Evolutionary conservation across 345 rosid species (phyloP).

Genomic region (Salix viminalis): DNA sequence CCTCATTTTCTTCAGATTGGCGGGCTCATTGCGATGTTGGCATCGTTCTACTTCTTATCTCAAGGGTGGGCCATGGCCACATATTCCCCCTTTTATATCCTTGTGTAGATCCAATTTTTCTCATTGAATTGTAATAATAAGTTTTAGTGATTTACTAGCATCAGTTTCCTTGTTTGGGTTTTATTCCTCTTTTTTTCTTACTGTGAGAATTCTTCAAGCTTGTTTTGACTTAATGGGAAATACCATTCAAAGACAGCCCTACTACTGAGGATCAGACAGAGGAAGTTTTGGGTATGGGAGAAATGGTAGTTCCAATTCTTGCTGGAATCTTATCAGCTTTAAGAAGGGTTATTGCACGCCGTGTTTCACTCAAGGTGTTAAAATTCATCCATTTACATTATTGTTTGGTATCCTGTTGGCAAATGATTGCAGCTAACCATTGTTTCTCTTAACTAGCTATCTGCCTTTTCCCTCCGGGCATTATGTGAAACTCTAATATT

Average conservation of each 20-base stretch:
- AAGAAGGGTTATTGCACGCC: slow-evolving; percentile 90
- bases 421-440: background rate
- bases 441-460: background rate
- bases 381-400: slow-evolving; percentile 5
- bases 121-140: background rate
- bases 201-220: slow-evolving; percentile 3
- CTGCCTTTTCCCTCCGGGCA: no score
- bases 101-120: slow-evolving; percentile 1
- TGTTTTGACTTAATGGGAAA: slow-evolving; percentile 52
- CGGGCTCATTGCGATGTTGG: slow-evolving; percentile 86
- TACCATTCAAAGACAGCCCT: slow-evolving; percentile 56
- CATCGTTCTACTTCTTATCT: slow-evolving; percentile 79
- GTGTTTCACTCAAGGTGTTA: slow-evolving; percentile 85
- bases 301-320: slow-evolving; percentile 70
- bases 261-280: slow-evolving; percentile 46
- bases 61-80: slow-evolving; percentile 94
- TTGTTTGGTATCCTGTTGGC: slow-evolving; percentile 8
- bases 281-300: slow-evolving; percentile 60
- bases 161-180: background rate
- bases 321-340: slow-evolving; percentile 94
- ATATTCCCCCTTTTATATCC: slow-evolving; percentile 92
- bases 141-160: background rate
- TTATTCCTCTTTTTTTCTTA: background rate
- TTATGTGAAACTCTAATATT: background rate
- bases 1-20: slow-evolving; percentile 56